phyloP scores from a whole-genome alignment of 768 basidiomycete species.

The Mycena latifolia region DNA sequence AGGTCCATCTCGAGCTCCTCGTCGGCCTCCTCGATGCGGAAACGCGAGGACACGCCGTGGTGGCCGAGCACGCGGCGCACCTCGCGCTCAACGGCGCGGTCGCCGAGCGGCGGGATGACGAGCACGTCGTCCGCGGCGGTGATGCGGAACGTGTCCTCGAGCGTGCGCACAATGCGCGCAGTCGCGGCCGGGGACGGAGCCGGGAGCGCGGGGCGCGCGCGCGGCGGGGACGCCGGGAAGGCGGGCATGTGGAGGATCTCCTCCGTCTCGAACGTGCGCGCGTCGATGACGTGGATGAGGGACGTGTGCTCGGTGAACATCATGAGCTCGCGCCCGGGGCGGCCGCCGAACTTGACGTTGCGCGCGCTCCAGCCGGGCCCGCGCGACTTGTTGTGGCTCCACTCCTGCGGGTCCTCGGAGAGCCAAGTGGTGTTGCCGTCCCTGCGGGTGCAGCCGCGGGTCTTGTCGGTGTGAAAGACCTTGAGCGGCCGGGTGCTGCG shows the following conservation, averaged over 20 bases:
- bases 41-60: slow-evolving; percentile 57
- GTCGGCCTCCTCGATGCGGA: slow-evolving; percentile 35
- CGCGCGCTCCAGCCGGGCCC: slow-evolving; percentile 89
- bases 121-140: slow-evolving; percentile 55
- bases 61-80: slow-evolving; percentile 66
- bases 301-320: slow-evolving; percentile 94
- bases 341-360: slow-evolving; percentile 86
- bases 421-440: slow-evolving; percentile 65
- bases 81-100: slow-evolving; percentile 66
- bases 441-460: slow-evolving; percentile 49
- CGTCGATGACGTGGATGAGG: slow-evolving; percentile 87
- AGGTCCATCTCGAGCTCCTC: slow-evolving; percentile 36
- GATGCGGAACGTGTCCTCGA: slow-evolving; percentile 73
- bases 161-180: slow-evolving; percentile 56
- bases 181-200: slow-evolving; percentile 21
- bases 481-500: slow-evolving; percentile 79
- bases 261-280: slow-evolving; percentile 85
- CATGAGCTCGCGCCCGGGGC: slow-evolving; percentile 79
- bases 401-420: slow-evolving; percentile 76
- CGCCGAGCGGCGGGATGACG: slow-evolving; percentile 68
- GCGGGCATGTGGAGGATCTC: slow-evolving; percentile 73
- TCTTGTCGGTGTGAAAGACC: slow-evolving; percentile 71
- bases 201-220: slow-evolving; percentile 25
- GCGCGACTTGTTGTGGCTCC: slow-evolving; percentile 65
- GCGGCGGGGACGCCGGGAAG: slow-evolving; percentile 36